Percentiles rank a stretch among this genome's conserved stretches.
Conservation (phyloP, 805 yeast genomes). For the Danielia reshetovae region DNA sequence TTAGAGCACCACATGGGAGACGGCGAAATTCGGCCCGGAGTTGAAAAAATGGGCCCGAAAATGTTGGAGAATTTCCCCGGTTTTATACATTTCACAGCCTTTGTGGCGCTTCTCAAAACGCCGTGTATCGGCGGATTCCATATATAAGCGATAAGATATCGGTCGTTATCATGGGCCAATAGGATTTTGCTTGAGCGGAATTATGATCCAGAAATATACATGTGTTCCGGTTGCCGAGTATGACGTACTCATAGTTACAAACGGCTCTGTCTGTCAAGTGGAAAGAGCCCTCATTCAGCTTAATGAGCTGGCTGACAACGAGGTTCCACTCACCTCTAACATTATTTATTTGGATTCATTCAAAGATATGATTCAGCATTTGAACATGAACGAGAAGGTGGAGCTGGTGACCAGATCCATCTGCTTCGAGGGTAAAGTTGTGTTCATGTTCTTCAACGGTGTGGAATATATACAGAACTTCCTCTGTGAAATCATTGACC, state of each 20-base stretch:
- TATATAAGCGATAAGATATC: neutral
- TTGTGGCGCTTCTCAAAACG: constrained; percentile 1
- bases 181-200: neutral
- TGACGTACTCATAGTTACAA: constrained; percentile 32
- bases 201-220: constrained; percentile 34
- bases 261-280: constrained; percentile 30
- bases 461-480: constrained; percentile 28
- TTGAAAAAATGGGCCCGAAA: neutral
- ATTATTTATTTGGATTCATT: constrained; percentile 25
- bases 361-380: constrained; percentile 17
- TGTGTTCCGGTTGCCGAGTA: constrained; percentile 30
- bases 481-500: constrained; percentile 28
- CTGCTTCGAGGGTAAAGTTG: constrained; percentile 25
- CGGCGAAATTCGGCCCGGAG: neutral
- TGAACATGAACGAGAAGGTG: constrained; percentile 7
- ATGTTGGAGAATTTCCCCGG: neutral
- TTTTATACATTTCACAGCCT: neutral
- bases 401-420: neutral
- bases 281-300: constrained; percentile 23
- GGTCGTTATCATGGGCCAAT: constrained; percentile 7
- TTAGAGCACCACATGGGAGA: neutral
- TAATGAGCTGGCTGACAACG: constrained; percentile 19
- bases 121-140: constrained; percentile 2
- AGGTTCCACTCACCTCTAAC: constrained; percentile 19
- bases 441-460: constrained; percentile 38